Conservation (phyloP, 805 yeast species). For the Kurtzmaniella cleridarum region DNA sequence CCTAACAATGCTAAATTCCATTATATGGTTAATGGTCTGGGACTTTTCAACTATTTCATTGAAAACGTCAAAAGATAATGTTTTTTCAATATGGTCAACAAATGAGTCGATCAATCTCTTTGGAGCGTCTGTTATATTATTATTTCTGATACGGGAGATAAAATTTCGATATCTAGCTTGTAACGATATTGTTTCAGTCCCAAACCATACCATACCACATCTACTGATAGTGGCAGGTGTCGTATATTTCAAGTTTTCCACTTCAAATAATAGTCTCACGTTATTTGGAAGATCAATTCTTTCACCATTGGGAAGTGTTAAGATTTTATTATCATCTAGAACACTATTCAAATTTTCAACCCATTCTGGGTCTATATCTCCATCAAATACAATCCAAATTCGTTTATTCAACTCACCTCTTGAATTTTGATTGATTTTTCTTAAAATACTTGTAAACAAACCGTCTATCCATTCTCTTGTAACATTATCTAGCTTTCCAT, state of each 20-base stretch:
- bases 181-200: constrained; percentile 20
- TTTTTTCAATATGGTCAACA: constrained; percentile 4
- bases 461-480: constrained; percentile 96
- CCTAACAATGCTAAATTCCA: constrained; percentile 40
- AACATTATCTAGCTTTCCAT: constrained; percentile 65
- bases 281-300: constrained; percentile 62
- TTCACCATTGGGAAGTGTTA: constrained; percentile 90
- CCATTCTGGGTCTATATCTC: constrained; percentile 93
- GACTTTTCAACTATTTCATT: constrained; percentile 20
- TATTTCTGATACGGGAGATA: not conserved
- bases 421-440: constrained; percentile 50
- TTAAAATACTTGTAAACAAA: constrained; percentile 58
- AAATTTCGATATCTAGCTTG: constrained; percentile 12
- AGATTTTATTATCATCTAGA: constrained; percentile 75
- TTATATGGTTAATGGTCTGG: constrained; percentile 38
- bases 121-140: constrained; percentile 6
- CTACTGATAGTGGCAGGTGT: constrained; percentile 92
- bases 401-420: constrained; percentile 53
- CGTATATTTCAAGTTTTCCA: constrained; percentile 56
- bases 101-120: constrained; percentile 6
- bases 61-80: constrained; percentile 8
- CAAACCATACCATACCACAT: constrained; percentile 84
- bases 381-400: constrained; percentile 83
- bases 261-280: constrained; percentile 70
- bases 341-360: constrained; percentile 87